phyloP scores from a whole-genome alignment of 2,329 filamentous ascomycete species.

The Raffaelea ambrosiae region DNA sequence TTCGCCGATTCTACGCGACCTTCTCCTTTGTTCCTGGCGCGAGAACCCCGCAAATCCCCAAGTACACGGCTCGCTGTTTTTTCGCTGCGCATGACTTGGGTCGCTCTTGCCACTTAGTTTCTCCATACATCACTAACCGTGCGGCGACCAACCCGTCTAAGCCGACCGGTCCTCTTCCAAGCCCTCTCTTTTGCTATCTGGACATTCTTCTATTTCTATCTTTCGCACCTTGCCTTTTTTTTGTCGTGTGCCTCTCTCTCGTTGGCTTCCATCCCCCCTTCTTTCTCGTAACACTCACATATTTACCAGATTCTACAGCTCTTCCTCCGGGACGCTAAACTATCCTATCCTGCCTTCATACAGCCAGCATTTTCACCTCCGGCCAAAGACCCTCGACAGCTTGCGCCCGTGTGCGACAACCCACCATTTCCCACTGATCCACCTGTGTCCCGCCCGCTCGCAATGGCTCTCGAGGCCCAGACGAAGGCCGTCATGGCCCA shows the following conservation, averaged over 20 bases:
- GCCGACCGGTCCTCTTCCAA: not conserved
- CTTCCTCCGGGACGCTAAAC: constrained; percentile 40
- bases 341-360: constrained; percentile 28
- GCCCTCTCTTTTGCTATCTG: not conserved
- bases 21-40: constrained; percentile 4
- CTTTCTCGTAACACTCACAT: not conserved
- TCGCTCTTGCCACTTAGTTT: too few relatives aligned
- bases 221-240: not conserved
- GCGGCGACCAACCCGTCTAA: too few relatives aligned
- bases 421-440: constrained; percentile 45
- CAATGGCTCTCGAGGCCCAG: constrained; percentile 58
- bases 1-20: too few relatives aligned
- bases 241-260: not conserved
- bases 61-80: too few relatives aligned
- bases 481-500: constrained; percentile 72
- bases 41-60: too few relatives aligned
- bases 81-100: too few relatives aligned
- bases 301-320: constrained; percentile 28
- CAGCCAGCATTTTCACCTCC: constrained; percentile 32
- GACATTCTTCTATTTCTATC: not conserved
- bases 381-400: constrained; percentile 19
- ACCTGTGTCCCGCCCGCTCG: constrained; percentile 46
- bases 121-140: too few relatives aligned
- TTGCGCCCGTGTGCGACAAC: constrained; percentile 42
- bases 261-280: not conserved